These are phyloP conservation scores for Andrographis paniculata DNA, from an alignment of 305 asterid species.

Conservation along the genomic window DNA sequence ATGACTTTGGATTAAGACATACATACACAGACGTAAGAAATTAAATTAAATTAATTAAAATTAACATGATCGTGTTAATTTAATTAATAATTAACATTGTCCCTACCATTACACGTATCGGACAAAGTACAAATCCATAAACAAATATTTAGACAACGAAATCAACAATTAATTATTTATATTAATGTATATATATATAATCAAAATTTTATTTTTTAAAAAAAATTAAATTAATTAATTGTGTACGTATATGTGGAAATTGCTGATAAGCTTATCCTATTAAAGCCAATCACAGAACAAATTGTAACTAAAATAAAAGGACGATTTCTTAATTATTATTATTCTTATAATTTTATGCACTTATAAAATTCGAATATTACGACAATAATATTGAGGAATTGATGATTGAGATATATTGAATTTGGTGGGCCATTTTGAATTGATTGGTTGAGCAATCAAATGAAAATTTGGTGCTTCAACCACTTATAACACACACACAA, in stretches of 20 bases:
- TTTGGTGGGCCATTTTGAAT: constrained; percentile 11
- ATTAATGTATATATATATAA: not conserved
- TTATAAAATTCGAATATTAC: no score
- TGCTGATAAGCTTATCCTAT: constrained; percentile 35
- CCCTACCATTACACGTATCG: constrained; percentile 33
- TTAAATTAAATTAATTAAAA: constrained; percentile 13
- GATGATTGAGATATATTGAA: constrained; percentile 4
- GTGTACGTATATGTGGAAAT: constrained; percentile 12
- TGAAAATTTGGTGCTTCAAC: constrained; percentile 17
- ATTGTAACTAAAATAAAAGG: no score
- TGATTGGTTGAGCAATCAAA: constrained; percentile 22
- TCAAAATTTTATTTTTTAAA: not conserved
- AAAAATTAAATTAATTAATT: no score
- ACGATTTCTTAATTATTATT: no score
- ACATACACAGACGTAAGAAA: constrained; percentile 32
- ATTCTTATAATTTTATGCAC: no score
- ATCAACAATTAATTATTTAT: constrained; percentile 18
- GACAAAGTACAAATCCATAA: constrained; percentile 25
- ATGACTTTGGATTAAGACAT: constrained; percentile 27
- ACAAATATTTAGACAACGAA: constrained; percentile 22
- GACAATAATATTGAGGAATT: no score
- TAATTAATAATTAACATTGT: constrained; percentile 13
- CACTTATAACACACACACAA: no score
- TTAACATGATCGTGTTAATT: not conserved
- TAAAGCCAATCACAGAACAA: constrained; percentile 35